phyloP scores from a whole-genome alignment of 805 yeast genomes.

The Candida chauliodis region DNA sequence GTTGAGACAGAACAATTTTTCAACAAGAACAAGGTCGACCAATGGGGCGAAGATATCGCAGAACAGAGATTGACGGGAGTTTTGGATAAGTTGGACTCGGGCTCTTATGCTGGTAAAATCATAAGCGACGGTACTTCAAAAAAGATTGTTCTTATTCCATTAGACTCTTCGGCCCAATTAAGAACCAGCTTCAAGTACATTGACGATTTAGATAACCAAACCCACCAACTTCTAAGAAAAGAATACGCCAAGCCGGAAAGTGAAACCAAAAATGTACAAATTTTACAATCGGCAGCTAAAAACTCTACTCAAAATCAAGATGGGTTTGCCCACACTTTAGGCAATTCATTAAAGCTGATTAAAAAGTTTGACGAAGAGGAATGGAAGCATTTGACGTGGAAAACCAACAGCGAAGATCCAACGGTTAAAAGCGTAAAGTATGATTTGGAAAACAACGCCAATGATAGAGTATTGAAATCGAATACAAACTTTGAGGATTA shows the following conservation, averaged over 20 bases:
- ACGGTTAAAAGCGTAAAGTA: slow-evolving; percentile 14
- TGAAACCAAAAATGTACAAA: slow-evolving; percentile 32
- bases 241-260: slow-evolving; percentile 37
- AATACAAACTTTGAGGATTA: slow-evolving; percentile 24
- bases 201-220: slow-evolving; percentile 53
- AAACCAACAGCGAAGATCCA: slow-evolving; percentile 13
- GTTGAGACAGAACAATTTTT: slow-evolving; percentile 64
- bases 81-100: slow-evolving; percentile 48
- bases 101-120: slow-evolving; percentile 33
- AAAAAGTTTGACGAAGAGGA: slow-evolving; percentile 40
- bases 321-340: slow-evolving; percentile 28
- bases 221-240: slow-evolving; percentile 31
- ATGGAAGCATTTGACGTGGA: slow-evolving; percentile 35
- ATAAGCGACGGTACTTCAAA: slow-evolving; percentile 11
- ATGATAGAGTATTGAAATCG: slow-evolving; percentile 17
- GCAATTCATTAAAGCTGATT: slow-evolving; percentile 37
- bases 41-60: slow-evolving; percentile 58
- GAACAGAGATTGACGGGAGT: slow-evolving; percentile 72
- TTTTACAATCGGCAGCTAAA: slow-evolving; percentile 40
- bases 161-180: slow-evolving; percentile 68
- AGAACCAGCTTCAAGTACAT: slow-evolving; percentile 80
- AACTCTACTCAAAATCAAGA: slow-evolving; percentile 21
- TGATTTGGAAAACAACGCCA: slow-evolving; percentile 15
- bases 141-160: slow-evolving; percentile 60
- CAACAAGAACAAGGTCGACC: slow-evolving; percentile 58